phyloP scores from a whole-genome alignment of 2,329 filamentous ascomycete genomes.

The Diaporthe citri region DNA sequence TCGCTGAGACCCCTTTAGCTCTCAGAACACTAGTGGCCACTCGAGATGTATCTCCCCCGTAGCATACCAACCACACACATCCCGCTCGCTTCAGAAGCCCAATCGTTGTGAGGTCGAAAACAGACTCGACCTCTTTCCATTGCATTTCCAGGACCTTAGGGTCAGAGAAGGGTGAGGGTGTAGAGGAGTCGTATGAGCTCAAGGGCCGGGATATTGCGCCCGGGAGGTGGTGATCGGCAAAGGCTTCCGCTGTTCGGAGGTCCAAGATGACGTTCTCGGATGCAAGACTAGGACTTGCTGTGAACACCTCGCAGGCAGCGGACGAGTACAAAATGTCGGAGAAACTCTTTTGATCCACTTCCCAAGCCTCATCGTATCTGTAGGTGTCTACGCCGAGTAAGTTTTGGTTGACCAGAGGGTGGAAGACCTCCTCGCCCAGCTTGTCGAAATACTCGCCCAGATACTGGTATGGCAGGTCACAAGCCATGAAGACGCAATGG shows the following conservation, averaged over 20 bases:
- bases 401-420: not conserved
- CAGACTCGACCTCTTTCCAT: conserved; percentile 3
- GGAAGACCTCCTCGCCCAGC: not conserved
- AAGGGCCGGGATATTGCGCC: not conserved
- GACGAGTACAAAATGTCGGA: not conserved
- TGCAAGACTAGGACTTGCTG: too few species aligned
- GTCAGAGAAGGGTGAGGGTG: not conserved
- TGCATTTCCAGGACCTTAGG: not conserved
- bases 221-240: not conserved
- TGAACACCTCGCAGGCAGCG: not conserved
- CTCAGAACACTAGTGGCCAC: not conserved
- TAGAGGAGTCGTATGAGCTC: not conserved
- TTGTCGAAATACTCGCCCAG: conserved; percentile 7
- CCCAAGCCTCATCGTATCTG: conserved; percentile 4
- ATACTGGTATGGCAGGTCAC: not conserved
- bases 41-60: not conserved
- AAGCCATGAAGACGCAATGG: conserved; percentile 10
- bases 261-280: not conserved
- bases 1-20: not conserved
- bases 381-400: not conserved
- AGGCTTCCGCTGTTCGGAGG: not conserved
- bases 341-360: not conserved
- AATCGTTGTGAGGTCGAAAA: not conserved
- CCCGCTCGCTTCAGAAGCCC: not conserved
- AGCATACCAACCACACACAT: not conserved